Evolutionary conservation across 2,329 filamentous ascomycete species (phyloP).

Genomic region (Fusarium albidum): DNA sequence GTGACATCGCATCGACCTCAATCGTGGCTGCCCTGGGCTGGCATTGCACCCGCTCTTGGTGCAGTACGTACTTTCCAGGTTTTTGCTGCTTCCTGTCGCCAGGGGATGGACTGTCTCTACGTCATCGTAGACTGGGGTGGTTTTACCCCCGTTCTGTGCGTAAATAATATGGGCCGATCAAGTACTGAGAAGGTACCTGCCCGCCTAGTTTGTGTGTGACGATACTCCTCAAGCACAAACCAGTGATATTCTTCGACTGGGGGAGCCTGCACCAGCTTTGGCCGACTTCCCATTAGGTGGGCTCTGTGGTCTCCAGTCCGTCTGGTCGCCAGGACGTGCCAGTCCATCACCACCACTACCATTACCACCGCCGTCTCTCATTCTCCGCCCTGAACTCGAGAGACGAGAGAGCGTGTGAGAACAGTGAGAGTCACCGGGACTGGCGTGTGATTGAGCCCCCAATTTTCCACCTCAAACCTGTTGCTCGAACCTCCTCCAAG

Average conservation of each 20-base stretch:
- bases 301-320: conserved; percentile 28
- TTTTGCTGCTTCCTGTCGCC: conserved; percentile 24
- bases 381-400: conserved; percentile 30
- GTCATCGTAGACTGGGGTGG: conserved; percentile 37
- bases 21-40: conserved; percentile 11
- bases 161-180: conserved; percentile 22
- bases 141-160: conserved; percentile 21
- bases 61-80: conserved; percentile 14
- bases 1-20: conserved; percentile 5
- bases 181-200: conserved; percentile 17
- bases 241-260: conserved; percentile 17
- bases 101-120: conserved; percentile 35
- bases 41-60: too few species aligned
- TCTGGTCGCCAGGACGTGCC: conserved; percentile 26
- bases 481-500: conserved; percentile 28
- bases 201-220: background rate
- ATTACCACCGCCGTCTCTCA: conserved; percentile 26
- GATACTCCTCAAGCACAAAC: background rate
- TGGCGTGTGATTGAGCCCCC: conserved; percentile 32
- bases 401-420: conserved; percentile 22
- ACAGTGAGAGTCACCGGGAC: conserved; percentile 24
- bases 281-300: conserved; percentile 30
- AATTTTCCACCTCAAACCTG: conserved; percentile 32
- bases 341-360: conserved; percentile 33
- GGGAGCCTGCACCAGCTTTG: conserved; percentile 33